phyloP scores from a whole-genome alignment of 768 basidiomycete genomes.

The Mycena epipterygia region DNA sequence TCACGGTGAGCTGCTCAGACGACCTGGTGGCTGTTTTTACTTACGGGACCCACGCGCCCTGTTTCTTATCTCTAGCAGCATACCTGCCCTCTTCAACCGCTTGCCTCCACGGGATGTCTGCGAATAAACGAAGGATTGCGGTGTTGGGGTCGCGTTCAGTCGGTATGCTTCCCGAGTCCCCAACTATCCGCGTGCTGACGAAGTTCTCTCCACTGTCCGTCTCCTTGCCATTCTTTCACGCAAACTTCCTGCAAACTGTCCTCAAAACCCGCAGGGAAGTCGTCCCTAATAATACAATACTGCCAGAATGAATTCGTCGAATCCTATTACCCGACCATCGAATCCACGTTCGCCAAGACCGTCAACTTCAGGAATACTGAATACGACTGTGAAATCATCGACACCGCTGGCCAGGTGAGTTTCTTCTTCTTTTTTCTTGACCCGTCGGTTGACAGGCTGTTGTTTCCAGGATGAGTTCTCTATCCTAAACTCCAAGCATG shows the following conservation, averaged over 20 bases:
- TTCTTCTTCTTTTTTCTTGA: background rate
- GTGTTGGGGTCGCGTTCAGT: slow-evolving; percentile 91
- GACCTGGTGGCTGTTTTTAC: slow-evolving; percentile 26
- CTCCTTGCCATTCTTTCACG: background rate
- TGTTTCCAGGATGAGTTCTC: slow-evolving; percentile 92
- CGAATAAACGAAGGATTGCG: slow-evolving; percentile 77
- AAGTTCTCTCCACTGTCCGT: slow-evolving; percentile 1
- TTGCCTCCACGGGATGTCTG: slow-evolving; percentile 19
- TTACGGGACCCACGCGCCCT: slow-evolving; percentile 19
- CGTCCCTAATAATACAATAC: slow-evolving; percentile 93
- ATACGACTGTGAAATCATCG: slow-evolving; percentile 98
- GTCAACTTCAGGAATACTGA: slow-evolving; percentile 91
- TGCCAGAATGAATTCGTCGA: slow-evolving; percentile 95
- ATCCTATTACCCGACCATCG: slow-evolving; percentile 97
- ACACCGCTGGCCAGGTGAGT: slow-evolving; percentile 95
- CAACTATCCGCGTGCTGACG: slow-evolving; percentile 38
- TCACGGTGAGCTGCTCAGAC: slow-evolving; percentile 23
- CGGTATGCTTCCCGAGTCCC: slow-evolving; percentile 63
- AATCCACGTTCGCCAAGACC: slow-evolving; percentile 91
- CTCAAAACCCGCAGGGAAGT: slow-evolving; percentile 76
- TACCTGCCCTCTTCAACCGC: slow-evolving; percentile 11
- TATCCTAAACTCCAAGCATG: slow-evolving; percentile 93
- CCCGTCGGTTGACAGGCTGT: slow-evolving; percentile 1
- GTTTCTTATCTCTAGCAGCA: slow-evolving; percentile 19
- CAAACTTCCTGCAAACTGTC: background rate